These are phyloP conservation scores for Leptographium procerum DNA, from an alignment of 2,329 filamentous ascomycete species.

Conservation along the genomic window DNA sequence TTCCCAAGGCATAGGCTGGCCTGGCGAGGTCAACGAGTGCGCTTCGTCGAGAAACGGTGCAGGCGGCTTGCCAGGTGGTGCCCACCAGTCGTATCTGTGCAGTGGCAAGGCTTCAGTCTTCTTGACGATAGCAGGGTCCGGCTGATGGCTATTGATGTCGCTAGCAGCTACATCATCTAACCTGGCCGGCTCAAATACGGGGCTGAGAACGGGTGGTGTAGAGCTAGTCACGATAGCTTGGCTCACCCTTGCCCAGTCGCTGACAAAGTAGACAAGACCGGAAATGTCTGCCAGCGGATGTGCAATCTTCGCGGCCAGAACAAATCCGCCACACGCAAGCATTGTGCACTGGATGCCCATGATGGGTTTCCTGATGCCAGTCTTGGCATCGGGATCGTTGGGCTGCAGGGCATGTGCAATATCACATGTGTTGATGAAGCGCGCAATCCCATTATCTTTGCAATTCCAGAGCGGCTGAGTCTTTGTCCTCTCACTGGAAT, in stretches of 20 bases:
- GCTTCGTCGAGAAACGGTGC: not conserved
- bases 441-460: not conserved
- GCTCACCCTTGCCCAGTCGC: slow-evolving; percentile 3
- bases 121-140: not conserved
- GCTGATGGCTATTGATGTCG: not conserved
- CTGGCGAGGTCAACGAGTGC: not conserved
- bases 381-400: not conserved
- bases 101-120: not conserved
- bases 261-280: not conserved
- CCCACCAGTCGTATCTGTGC: slow-evolving; percentile 6
- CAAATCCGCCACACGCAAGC: slow-evolving; percentile 3
- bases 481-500: not conserved
- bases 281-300: slow-evolving; percentile 5
- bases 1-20: slow-evolving; percentile 1
- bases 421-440: slow-evolving; percentile 1
- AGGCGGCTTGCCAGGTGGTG: slow-evolving; percentile 1
- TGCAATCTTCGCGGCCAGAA: slow-evolving; percentile 2
- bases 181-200: not conserved
- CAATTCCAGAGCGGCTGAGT: slow-evolving; percentile 2
- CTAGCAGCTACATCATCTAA: slow-evolving; percentile 1
- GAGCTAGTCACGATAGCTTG: not conserved
- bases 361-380: slow-evolving; percentile 1
- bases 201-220: slow-evolving; percentile 1
- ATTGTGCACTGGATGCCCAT: slow-evolving; percentile 3
- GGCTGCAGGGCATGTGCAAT: slow-evolving; percentile 1